These are phyloP conservation scores for Psilocybe sp. DNA, from an alignment of 768 basidiomycete genomes.

Conservation along the genomic window DNA sequence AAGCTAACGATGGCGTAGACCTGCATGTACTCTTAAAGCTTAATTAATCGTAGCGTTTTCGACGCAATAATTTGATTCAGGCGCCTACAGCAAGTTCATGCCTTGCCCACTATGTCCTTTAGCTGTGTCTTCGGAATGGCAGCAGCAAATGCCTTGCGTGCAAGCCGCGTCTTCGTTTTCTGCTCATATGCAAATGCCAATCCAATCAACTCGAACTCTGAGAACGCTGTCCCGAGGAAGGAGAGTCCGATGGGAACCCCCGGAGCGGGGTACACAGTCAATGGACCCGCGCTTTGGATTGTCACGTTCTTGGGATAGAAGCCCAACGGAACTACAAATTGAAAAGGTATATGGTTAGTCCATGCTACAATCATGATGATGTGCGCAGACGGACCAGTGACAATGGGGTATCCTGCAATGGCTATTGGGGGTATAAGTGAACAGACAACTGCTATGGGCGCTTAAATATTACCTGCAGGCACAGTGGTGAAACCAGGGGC, in stretches of 20 bases:
- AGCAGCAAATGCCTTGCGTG: constrained; percentile 44
- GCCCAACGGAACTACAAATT: constrained; percentile 56
- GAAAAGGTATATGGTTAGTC: constrained; percentile 1
- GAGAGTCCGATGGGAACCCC: constrained; percentile 61
- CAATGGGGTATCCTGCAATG: constrained; percentile 64
- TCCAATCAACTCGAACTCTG: constrained; percentile 54
- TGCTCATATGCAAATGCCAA: constrained; percentile 69
- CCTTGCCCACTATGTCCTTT: constrained; percentile 30
- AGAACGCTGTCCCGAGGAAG: constrained; percentile 61
- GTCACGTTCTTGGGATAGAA: constrained; percentile 50
- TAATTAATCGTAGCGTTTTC: not conserved
- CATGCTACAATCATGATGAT: not conserved
- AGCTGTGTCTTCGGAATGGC: constrained; percentile 57
- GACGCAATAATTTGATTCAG: not conserved
- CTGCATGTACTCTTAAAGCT: too few relatives aligned
- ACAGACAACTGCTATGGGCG: not conserved
- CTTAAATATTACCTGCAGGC: constrained; percentile 30
- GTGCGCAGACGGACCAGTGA: constrained; percentile 47
- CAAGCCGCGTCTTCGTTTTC: constrained; percentile 49
- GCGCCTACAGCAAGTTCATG: not conserved
- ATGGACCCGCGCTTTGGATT: constrained; percentile 34
- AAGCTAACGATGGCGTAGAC: not conserved
- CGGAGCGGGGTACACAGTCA: constrained; percentile 46
- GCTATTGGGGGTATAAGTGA: constrained; percentile 27
- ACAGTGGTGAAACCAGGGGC: constrained; percentile 34